Percentiles rank a stretch among this genome's conserved stretches.
Evolutionary conservation across 75 land plant species (phyloP).

Genomic region (Cupressus sempervirens): DNA sequence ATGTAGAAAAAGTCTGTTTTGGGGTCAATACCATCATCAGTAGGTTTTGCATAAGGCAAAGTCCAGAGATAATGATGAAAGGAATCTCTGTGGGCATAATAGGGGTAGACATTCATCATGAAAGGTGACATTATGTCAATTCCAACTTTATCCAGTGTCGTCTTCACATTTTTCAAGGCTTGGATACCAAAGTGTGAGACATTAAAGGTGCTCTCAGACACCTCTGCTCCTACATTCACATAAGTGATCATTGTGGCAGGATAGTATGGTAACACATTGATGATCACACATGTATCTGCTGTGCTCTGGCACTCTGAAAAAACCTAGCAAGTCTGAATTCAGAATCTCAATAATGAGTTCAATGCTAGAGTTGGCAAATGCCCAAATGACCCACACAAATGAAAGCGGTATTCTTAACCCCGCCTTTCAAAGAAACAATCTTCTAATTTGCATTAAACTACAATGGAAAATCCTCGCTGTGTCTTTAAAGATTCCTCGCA

Average conservation of each 20-base stretch:
- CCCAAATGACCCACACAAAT: slow-evolving; percentile 31
- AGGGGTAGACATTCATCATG: slow-evolving; percentile 74
- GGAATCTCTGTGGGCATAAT: slow-evolving; percentile 60
- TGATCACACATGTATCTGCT: slow-evolving; percentile 63
- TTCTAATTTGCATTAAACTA: background rate
- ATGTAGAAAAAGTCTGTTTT: slow-evolving; percentile 59
- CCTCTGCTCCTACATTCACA: slow-evolving; percentile 73
- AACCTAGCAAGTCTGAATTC: slow-evolving; percentile 49
- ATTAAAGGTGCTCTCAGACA: slow-evolving; percentile 52
- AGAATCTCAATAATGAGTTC: slow-evolving; percentile 56
- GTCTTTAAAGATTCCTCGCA: slow-evolving; percentile 18
- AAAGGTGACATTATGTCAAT: slow-evolving; percentile 58
- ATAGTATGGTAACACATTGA: slow-evolving; percentile 53
- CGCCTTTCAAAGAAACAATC: background rate
- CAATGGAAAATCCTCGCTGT: background rate
- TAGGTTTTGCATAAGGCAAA: slow-evolving; percentile 56
- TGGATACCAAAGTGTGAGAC: slow-evolving; percentile 44
- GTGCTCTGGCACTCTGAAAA: slow-evolving; percentile 60
- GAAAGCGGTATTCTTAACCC: too few relatives aligned
- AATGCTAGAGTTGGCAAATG: slow-evolving; percentile 74
- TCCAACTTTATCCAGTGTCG: slow-evolving; percentile 50
- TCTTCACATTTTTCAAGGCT: slow-evolving; percentile 59
- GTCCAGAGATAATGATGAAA: slow-evolving; percentile 49
- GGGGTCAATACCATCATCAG: slow-evolving; percentile 57
- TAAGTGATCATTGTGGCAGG: slow-evolving; percentile 62